These are phyloP conservation scores for Jamesozyma spencerorum DNA, from an alignment of 805 yeast species.

Conservation along the genomic window DNA sequence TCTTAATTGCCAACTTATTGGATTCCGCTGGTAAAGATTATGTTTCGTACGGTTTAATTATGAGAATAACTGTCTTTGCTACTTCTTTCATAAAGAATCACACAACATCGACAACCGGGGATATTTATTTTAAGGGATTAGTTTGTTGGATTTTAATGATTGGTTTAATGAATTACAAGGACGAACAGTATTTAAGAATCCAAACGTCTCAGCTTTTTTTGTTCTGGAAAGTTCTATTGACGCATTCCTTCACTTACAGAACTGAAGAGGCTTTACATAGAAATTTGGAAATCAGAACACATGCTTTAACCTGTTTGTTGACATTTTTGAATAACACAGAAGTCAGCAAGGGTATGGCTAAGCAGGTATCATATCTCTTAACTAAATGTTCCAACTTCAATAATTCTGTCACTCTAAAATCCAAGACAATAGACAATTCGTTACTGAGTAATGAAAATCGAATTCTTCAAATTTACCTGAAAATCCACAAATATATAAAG, in stretches of 20 bases:
- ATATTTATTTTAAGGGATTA: constrained; percentile 31
- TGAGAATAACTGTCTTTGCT: constrained; percentile 37
- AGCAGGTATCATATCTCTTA: constrained; percentile 41
- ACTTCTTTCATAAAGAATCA: constrained; percentile 36
- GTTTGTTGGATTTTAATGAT: constrained; percentile 54
- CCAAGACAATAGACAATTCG: constrained; percentile 23
- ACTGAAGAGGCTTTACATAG: constrained; percentile 31
- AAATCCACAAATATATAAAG: constrained; percentile 27
- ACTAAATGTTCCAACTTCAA: constrained; percentile 33
- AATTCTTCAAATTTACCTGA: constrained; percentile 37
- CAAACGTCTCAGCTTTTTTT: constrained; percentile 50
- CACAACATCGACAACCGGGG: constrained; percentile 24
- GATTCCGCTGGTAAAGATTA: constrained; percentile 32
- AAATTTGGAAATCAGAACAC: constrained; percentile 44
- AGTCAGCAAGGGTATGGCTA: constrained; percentile 36
- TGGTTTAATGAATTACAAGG: constrained; percentile 54
- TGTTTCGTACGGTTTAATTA: constrained; percentile 37
- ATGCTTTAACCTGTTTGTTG: constrained; percentile 48
- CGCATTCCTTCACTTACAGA: constrained; percentile 39
- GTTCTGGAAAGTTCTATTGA: constrained; percentile 54
- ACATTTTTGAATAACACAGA: constrained; percentile 38
- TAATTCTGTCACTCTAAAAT: constrained; percentile 23
- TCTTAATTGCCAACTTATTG: constrained; percentile 32
- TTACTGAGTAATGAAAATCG: constrained; percentile 35
- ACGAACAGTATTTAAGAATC: constrained; percentile 42